Percentiles rank a stretch among this genome's conserved stretches.
Evolutionary conservation across 306 rosid species (phyloP).

Genomic region (Cucumis sativus): Cucumber_9930_V3 NC_026658.2:13854001-13854500

Average conservation of each 20-base stretch:
- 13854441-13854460: conserved; percentile 52
- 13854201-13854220: conserved; percentile 68
- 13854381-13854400: conserved; percentile 48
- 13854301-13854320: conserved; percentile 31
- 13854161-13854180: conserved; percentile 32
- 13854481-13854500: conserved; percentile 38
- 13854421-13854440: conserved; percentile 67
- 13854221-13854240: conserved; percentile 56
- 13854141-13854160: conserved; percentile 28
- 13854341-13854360: conserved; percentile 33
- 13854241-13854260: conserved; percentile 53
- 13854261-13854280: conserved; percentile 56
- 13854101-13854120: conserved; percentile 53
- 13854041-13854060: conserved; percentile 12
- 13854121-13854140: conserved; percentile 62
- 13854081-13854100: conserved; percentile 70
- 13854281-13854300: conserved; percentile 51
- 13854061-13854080: conserved; percentile 51
- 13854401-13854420: conserved; percentile 58
- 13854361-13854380: conserved; percentile 48
- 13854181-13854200: conserved; percentile 50
- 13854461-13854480: conserved; percentile 29
- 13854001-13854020: conserved; percentile 51
- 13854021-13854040: conserved; percentile 50
- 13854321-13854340: conserved; percentile 31